A percentile compares a stretch with the other conserved stretches of the same genome.
Evolutionary conservation across 2,329 filamentous ascomycete species (phyloP).

Genomic region (Fusarium nanum): DNA sequence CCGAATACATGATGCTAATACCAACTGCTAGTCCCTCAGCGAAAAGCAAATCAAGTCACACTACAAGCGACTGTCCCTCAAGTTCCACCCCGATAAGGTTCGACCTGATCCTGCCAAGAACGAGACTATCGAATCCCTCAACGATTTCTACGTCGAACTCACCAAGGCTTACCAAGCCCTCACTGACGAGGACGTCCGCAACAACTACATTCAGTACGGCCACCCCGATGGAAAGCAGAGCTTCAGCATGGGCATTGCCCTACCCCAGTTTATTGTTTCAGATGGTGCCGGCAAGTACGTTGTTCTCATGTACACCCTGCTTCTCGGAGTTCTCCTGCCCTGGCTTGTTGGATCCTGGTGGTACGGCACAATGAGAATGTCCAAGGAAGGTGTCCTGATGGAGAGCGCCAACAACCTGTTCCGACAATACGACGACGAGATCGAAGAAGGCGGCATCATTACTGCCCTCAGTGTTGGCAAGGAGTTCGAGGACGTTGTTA

Average conservation of each 20-base stretch:
- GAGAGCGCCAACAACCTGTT: conserved; percentile 96
- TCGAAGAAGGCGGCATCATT: conserved; percentile 83
- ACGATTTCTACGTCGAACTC: conserved; percentile 90
- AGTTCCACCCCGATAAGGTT: conserved; percentile 93
- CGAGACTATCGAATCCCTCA: conserved; percentile 85
- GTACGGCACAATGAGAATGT: conserved; percentile 94
- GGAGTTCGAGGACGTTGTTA: conserved; percentile 83
- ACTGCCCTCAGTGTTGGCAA: conserved; percentile 84
- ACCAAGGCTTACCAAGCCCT: conserved; percentile 98
- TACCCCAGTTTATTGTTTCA: conserved; percentile 91
- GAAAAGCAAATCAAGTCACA: conserved; percentile 94
- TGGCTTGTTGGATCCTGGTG: conserved; percentile 98
- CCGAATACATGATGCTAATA: conserved; percentile 20
- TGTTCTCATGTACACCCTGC: conserved; percentile 85
- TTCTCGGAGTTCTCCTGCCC: conserved; percentile 90
- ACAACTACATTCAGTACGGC: conserved; percentile 95
- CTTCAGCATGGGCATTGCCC: conserved; percentile 95
- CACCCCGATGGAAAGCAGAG: conserved; percentile 98
- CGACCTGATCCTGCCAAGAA: conserved; percentile 87
- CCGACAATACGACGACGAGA: conserved; percentile 87
- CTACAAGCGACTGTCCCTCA: conserved; percentile 87
- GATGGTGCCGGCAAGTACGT: conserved; percentile 97
- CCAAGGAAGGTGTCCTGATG: conserved; percentile 92
- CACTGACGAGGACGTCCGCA: conserved; percentile 95
- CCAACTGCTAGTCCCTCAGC: conserved; percentile 70